Conservation (phyloP, 1,139 yeast genomes). For the Suhomyces ambrosiae region DNA sequence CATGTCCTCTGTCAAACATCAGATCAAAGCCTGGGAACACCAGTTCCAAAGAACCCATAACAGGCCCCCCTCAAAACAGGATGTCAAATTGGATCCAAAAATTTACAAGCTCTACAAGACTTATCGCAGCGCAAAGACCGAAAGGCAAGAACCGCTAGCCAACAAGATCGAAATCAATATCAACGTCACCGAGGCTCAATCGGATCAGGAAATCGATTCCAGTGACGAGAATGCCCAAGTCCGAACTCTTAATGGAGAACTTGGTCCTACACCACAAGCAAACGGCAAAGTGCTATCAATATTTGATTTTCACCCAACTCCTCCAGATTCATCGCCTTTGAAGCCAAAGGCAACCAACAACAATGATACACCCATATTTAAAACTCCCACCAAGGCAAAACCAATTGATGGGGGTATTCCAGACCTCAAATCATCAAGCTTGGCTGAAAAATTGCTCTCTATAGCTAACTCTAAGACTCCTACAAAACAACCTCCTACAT, state of each 20-base stretch:
- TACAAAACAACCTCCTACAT: constrained; percentile 5
- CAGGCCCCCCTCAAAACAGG: constrained; percentile 54
- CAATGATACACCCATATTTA: constrained; percentile 20
- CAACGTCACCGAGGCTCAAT: constrained; percentile 12
- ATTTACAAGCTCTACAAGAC: constrained; percentile 48
- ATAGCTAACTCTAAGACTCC: constrained; percentile 13
- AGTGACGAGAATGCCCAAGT: constrained; percentile 1
- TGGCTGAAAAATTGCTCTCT: constrained; percentile 10
- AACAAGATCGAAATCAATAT: constrained; percentile 5
- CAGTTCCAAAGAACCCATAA: constrained; percentile 44
- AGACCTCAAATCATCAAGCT: constrained; percentile 10
- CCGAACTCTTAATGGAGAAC: constrained; percentile 29
- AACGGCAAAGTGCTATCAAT: constrained; percentile 69
- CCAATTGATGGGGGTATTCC: constrained; percentile 2
- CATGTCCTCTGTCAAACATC: constrained; percentile 31
- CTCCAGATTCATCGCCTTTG: constrained; percentile 50
- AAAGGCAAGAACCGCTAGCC: not conserved
- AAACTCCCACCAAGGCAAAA: constrained; percentile 36
- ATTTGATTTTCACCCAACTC: constrained; percentile 54
- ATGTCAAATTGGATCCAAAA: constrained; percentile 50
- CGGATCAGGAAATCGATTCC: constrained; percentile 12
- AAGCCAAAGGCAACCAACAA: constrained; percentile 15
- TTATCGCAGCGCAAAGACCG: constrained; percentile 35
- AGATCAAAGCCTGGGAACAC: constrained; percentile 68
- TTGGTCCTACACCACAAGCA: constrained; percentile 80